Percentiles rank a stretch among this genome's conserved stretches.
phyloP scores from a whole-genome alignment of 306 rosid species.

The Pterocarpus macrocarpus region DNA sequence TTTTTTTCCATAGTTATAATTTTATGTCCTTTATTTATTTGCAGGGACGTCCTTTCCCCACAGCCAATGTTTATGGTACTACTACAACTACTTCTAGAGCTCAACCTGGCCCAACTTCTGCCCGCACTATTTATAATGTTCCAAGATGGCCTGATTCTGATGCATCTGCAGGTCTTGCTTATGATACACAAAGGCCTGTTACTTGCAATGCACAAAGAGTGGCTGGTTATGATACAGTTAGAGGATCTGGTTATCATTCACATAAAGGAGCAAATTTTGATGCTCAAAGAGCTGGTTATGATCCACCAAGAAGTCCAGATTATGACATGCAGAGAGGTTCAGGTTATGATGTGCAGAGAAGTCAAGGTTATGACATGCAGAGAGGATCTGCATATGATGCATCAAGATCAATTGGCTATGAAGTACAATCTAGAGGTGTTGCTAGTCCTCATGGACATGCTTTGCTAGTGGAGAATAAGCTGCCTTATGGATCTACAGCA shows the following conservation, averaged over 20 bases:
- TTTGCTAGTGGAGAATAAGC: constrained; percentile 53
- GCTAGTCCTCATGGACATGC: constrained; percentile 67
- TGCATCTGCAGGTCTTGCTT: constrained; percentile 61
- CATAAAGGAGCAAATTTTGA: constrained; percentile 56
- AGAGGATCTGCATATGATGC: constrained; percentile 56
- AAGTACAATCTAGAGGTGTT: constrained; percentile 68
- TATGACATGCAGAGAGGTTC: constrained; percentile 56
- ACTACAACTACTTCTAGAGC: constrained; percentile 57
- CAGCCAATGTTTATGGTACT: constrained; percentile 34
- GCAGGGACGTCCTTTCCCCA: constrained; percentile 70
- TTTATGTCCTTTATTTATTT: constrained; percentile 30
- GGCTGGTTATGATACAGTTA: constrained; percentile 57
- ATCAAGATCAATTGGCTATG: constrained; percentile 54
- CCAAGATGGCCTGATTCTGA: constrained; percentile 58
- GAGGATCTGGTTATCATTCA: constrained; percentile 58
- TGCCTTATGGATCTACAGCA: constrained; percentile 68
- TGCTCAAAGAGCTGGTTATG: constrained; percentile 61
- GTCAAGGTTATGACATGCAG: constrained; percentile 52
- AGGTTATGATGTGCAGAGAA: constrained; percentile 61
- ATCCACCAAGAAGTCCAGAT: constrained; percentile 58
- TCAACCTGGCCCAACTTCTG: constrained; percentile 63
- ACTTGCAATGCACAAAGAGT: constrained; percentile 68
- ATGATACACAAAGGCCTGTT: constrained; percentile 61
- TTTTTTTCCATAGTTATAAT: not conserved
- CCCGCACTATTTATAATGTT: constrained; percentile 56